Evolutionary conservation across 495 filamentous ascomycete genomes (phyloP), one percentile per base, ranked within the genome.

Genomic region (Penicillium samsonianum): DNA sequence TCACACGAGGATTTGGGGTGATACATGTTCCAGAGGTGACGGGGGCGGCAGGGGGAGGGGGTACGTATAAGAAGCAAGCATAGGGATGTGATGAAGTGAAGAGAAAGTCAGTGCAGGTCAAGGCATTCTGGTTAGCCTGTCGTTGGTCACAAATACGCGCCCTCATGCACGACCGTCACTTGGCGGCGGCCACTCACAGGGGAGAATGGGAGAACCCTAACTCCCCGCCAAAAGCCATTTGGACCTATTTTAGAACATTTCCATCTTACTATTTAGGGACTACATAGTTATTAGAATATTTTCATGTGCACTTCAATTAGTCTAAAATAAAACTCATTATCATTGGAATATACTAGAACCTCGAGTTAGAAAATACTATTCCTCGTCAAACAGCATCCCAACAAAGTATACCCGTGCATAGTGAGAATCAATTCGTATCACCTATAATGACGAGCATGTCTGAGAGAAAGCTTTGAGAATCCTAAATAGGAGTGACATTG

Each of bases 61-160:
- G 59, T 55, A 25, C 63, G 59, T 65, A 59, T 64, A 61, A 65
- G 54, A 58, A 12, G 33, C 45, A 67, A 48, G 56, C 63, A 69
- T 71, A 63, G 53, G 10, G 57, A 60, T 69, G 69, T 71, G 71
- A 71, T 51, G 57, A 65, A 50, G 66, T 70, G 70, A 69, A 72
- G 57, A 62, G 45, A 43, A 33, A 51, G 16, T 42, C 28, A 30
- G 45, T 48, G 28, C 45, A 31, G n/a, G 25, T 49, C 52, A 51
- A 61, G 51, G 52, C 31, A 33, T 30, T 30, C 30, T 42, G 47
- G 40, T 45, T 17, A 50, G 38, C 54, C 58, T 65, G 63, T 68
- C 53, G 68, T 74, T 75, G 71, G 73, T 64, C 53, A 42, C 33
- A 61, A 61, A 40, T 76, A 76, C 48, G 71, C 73, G 73, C 73